Conservation (phyloP, 495 filamentous ascomycete genomes). For the Polyplosphaeria fusca region DNA sequence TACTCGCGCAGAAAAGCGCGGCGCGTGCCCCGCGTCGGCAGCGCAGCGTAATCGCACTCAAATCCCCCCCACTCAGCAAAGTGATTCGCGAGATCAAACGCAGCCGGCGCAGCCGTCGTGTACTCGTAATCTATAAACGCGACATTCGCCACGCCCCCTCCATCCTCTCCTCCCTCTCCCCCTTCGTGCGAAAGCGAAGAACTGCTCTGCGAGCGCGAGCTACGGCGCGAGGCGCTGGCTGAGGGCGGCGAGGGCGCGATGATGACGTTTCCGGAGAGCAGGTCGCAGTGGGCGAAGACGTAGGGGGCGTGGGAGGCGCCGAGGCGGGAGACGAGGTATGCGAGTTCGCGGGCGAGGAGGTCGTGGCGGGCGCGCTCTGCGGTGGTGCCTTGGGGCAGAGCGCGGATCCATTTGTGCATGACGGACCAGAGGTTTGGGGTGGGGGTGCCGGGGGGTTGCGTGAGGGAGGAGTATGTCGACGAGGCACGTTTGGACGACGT, state of each 20-base stretch:
- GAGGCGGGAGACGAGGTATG: constrained; percentile 62
- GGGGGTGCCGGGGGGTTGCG: constrained; percentile 35
- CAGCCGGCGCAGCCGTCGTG: constrained; percentile 85
- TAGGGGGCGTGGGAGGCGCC: constrained; percentile 71
- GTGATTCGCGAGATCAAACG: constrained; percentile 99
- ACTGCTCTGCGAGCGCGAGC: constrained; percentile 35
- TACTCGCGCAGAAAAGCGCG: constrained; percentile 83
- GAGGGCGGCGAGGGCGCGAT: constrained; percentile 55
- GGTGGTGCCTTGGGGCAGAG: constrained; percentile 69
- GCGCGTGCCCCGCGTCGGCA: constrained; percentile 76
- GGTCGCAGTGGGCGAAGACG: constrained; percentile 92
- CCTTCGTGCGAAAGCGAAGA: no score
- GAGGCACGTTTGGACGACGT: constrained; percentile 26
- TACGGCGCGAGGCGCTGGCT: constrained; percentile 16
- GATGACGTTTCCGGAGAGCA: constrained; percentile 93
- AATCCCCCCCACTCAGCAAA: constrained; percentile 98
- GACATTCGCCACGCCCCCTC: constrained; percentile 47
- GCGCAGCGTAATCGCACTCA: constrained; percentile 81
- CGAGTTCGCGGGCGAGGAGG: constrained; percentile 70
- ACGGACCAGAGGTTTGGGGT: constrained; percentile 86
- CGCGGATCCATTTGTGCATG: constrained; percentile 91
- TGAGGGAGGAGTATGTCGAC: constrained; percentile 23
- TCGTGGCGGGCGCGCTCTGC: constrained; percentile 63
- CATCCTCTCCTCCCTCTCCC: constrained; percentile 40
- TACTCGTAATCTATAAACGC: constrained; percentile 96